Conservation (phyloP, 2,329 filamentous ascomycete species). For the Penicillium sp. region DNA sequence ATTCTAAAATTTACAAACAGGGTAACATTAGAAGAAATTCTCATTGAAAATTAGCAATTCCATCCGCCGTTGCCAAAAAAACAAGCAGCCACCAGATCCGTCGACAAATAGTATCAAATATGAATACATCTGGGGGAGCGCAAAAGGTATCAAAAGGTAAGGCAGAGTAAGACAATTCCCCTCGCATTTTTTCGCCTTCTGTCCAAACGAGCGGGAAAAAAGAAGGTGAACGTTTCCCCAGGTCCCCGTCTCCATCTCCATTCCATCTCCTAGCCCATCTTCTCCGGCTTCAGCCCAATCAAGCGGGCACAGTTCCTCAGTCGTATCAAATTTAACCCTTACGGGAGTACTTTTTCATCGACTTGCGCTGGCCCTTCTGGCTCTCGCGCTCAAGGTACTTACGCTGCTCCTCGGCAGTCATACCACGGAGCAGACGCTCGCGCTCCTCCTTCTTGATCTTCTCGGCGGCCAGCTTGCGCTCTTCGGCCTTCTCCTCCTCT, state of each 20-base stretch:
- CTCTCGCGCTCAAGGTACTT: conserved; percentile 82
- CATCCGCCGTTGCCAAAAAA: conserved; percentile 6
- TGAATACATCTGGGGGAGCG: conserved; percentile 30
- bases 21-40: conserved; percentile 11
- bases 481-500: conserved; percentile 73
- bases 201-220: conserved; percentile 23
- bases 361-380: conserved; percentile 71
- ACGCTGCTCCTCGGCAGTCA: conserved; percentile 83
- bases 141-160: conserved; percentile 31
- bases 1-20: background rate
- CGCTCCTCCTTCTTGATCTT: conserved; percentile 85
- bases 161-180: conserved; percentile 30
- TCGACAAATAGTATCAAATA: conserved; percentile 19
- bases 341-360: conserved; percentile 67
- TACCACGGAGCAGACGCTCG: conserved; percentile 76
- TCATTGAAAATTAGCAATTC: conserved; percentile 18
- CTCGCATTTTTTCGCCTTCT: conserved; percentile 6
- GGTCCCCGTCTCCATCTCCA: conserved; percentile 9
- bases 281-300: background rate
- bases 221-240: conserved; percentile 26
- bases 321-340: conserved; percentile 47
- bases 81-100: conserved; percentile 12
- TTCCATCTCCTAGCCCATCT: background rate
- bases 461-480: conserved; percentile 59
- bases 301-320: background rate